Evolutionary conservation across 1,284 basidiomycete species (phyloP).

Genomic region (Xerocomus amazonicus): DNA sequence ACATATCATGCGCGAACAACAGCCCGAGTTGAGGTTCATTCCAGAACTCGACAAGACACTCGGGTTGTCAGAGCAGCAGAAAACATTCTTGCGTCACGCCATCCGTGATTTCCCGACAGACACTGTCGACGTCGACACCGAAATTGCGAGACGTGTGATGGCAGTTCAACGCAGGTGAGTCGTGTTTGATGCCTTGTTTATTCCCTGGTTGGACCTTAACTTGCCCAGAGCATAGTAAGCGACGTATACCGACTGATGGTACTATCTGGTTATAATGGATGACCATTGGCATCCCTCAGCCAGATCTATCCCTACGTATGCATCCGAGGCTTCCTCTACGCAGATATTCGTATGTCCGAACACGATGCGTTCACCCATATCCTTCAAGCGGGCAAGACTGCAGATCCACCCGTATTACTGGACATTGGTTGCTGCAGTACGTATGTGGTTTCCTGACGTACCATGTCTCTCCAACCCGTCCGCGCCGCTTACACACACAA

Average conservation of each 20-base stretch:
- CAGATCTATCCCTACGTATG: not conserved
- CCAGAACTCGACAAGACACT: conserved; percentile 2
- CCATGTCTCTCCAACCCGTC: too few species aligned
- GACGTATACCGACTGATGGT: not conserved
- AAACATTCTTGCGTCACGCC: not conserved
- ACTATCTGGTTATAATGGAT: not conserved
- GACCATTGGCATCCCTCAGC: not conserved
- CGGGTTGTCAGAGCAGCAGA: not conserved
- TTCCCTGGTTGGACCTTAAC: not conserved
- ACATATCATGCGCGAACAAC: not conserved
- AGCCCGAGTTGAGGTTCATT: not conserved
- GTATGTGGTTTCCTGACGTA: not conserved
- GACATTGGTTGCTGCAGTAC: conserved; percentile 1
- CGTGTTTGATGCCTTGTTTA: not conserved
- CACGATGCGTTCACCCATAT: not conserved
- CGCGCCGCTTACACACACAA: not conserved
- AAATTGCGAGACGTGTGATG: not conserved
- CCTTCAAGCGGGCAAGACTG: not conserved
- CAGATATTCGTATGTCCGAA: not conserved
- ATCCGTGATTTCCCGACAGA: not conserved
- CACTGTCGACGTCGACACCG: not conserved
- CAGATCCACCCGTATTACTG: not conserved
- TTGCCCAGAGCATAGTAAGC: conserved; percentile 1
- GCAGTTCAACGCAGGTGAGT: not conserved
- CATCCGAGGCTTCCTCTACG: not conserved